Evolutionary conservation across 352 stramenopile species (phyloP), one percentile per base, ranked within the genome.

Genomic region (Blastocystis sp.): DNA sequence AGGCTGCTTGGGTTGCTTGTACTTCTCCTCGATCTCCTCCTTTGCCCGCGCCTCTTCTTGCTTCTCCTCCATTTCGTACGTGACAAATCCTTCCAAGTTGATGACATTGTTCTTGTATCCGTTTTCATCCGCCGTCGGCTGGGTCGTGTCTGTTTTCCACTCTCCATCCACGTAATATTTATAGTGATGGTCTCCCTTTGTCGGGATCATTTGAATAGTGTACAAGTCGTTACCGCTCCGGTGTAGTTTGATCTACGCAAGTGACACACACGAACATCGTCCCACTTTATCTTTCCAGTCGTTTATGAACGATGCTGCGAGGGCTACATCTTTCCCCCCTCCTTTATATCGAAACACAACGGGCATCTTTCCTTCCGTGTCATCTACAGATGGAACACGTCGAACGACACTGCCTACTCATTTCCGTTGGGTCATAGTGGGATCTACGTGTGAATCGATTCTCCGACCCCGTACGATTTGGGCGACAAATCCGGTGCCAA

Each of bases 161-260:
- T 85, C 75, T 44, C 75, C 75, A 44, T 85, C 75, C 32, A 85
- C 75, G 34, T 56, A 63, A 53, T 73, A 85, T 34, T 85, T 85
- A 42, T 85, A 85, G 53, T 72, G 63, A 44, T 85, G 75, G 24
- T 56, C 65, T 7, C 75, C 75, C 14, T 85, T 56, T 0, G 29
- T 56, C 8, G 75, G 75, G 7, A 85, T 54, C 53, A 56, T 76
- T 72, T 85, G 75, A 56, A 85, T 85, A 14, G 75, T 85, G 63
- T 85, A 85, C 46, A 85, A 72, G 36, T 85, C 75, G 40, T 85
- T 85, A 24, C 75, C 75, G 75, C 75, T 85, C 9, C 75, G 57
- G 27, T 85, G 75, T 4, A 85, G 59, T 72, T 85, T 85, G 16
- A 85, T 61, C 75, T 85, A 54, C 63, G n/a, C 40, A 44, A 16